Conservation (phyloP, 2,329 filamentous ascomycete genomes). For the Madurella mycetomatis region DNA sequence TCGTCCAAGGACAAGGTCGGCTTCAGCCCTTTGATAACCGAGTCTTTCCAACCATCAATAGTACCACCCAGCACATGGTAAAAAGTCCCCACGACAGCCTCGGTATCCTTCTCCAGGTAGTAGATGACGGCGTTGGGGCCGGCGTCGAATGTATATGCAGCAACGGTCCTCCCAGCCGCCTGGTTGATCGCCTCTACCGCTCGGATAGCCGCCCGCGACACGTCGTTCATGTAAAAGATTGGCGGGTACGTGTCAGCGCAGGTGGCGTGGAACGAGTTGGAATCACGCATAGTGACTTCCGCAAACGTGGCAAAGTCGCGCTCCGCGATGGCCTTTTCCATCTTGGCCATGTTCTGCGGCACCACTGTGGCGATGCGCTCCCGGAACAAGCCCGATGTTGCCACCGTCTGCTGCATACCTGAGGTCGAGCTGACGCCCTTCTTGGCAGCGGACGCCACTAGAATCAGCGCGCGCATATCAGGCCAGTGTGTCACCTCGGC, state of each 20-base stretch:
- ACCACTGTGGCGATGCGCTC: slow-evolving; percentile 72
- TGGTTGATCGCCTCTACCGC: slow-evolving; percentile 87
- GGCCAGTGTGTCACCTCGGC: slow-evolving; percentile 91
- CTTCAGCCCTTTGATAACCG: slow-evolving; percentile 45
- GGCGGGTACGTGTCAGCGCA: slow-evolving; percentile 94
- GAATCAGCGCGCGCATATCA: slow-evolving; percentile 83
- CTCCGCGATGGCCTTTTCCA: slow-evolving; percentile 74
- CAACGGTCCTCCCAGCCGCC: slow-evolving; percentile 70
- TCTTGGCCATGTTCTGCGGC: slow-evolving; percentile 73
- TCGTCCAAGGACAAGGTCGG: slow-evolving; percentile 59
- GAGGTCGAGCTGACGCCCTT: slow-evolving; percentile 91
- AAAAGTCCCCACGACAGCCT: slow-evolving; percentile 71
- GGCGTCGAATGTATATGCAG: slow-evolving; percentile 95
- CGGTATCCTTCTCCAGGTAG: slow-evolving; percentile 76
- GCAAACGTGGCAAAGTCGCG: slow-evolving; percentile 84
- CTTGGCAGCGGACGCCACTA: slow-evolving; percentile 90
- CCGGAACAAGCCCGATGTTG: slow-evolving; percentile 82
- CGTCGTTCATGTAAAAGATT: slow-evolving; percentile 98
- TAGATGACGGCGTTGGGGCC: slow-evolving; percentile 97
- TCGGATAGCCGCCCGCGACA: slow-evolving; percentile 78
- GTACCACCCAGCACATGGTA: slow-evolving; percentile 55
- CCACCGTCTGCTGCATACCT: slow-evolving; percentile 96
- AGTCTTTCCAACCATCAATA: slow-evolving; percentile 68
- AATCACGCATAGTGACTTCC: slow-evolving; percentile 91
- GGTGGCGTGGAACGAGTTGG: slow-evolving; percentile 93